Evolutionary conservation across 805 yeast species (phyloP), one percentile per base, ranked within the genome.

Genomic region (Saccharomycopsis fermentans): DNA sequence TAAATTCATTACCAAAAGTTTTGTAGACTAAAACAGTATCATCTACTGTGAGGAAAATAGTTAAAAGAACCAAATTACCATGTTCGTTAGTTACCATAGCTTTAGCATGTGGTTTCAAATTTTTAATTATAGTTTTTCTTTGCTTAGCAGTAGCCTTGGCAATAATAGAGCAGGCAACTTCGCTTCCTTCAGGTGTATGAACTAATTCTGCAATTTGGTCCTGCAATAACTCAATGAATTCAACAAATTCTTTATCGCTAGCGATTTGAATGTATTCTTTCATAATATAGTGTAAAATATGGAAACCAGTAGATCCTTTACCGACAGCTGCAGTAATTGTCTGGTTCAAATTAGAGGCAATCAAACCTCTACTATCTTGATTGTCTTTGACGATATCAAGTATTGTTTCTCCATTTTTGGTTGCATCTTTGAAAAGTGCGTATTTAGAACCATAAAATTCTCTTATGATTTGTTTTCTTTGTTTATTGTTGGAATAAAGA

Each of bases 391-490:
- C 78, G 50, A 87, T 82, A 55, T 89, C 91, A 59, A 78, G 75
- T 56, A 92, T 79, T 14, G 80, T 74, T 67, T 83, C 78, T 52
- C 78, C 80, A 55, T 77, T 81, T 61, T 79, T 78, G 51, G 87
- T 90, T 11, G 84, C 77, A 56, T 89, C 92, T 71, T 81, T 84
- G 76, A 92, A 92, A 12, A 89, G 83, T 21, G 97, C 97, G 70
- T 86, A 92, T 73, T 90, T 96, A 12, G 96, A 81, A 57, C 98
- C 99, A 90, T 96, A 92, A 70, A 92, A 92, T 74, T 92, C 99
- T 72, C 94, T 83, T 64, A 92, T 82, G 87, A 92, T 91, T 73
- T 89, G 96, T 58, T 82, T 81, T 71, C 82, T 87, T 73, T 92
- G 98, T 63, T 84, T 88, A 34, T 86, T 80, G 26, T 90, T 82